Conservation (phyloP, 2,329 filamentous ascomycete species). For the Talaromyces sp. region DNA sequence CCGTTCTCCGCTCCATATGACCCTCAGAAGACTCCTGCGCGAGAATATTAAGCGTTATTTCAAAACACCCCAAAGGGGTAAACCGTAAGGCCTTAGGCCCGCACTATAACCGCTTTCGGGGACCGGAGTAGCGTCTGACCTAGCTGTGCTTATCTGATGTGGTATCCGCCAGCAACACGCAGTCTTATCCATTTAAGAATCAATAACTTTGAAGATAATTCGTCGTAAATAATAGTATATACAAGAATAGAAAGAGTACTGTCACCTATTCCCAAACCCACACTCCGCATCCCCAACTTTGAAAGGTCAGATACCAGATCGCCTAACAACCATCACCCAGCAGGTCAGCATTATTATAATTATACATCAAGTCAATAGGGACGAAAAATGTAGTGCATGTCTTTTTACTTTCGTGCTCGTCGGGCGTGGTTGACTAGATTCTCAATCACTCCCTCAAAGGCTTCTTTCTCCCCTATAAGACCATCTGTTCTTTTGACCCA, state of each 20-base stretch:
- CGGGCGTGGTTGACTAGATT: conserved; percentile 89
- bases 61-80: no score
- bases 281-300: background rate
- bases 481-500: conserved; percentile 84
- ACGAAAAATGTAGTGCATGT: background rate
- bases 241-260: conserved; percentile 6
- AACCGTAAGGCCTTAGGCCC: no score
- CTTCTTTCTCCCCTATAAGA: conserved; percentile 83
- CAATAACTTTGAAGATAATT: background rate
- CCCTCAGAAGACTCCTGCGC: no score
- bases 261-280: background rate
- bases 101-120: no score
- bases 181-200: no score
- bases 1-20: no score
- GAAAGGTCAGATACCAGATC: background rate
- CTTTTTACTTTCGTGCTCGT: conserved; percentile 67
- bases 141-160: no score
- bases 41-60: no score
- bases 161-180: background rate
- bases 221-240: background rate
- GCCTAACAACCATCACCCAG: background rate
- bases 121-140: no score
- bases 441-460: conserved; percentile 94
- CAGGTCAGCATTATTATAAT: background rate
- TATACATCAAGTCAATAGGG: background rate